These are phyloP conservation scores for Carex myosuroides DNA, from an alignment of 176 grass and related monocot species.

Conservation along the genomic window DNA sequence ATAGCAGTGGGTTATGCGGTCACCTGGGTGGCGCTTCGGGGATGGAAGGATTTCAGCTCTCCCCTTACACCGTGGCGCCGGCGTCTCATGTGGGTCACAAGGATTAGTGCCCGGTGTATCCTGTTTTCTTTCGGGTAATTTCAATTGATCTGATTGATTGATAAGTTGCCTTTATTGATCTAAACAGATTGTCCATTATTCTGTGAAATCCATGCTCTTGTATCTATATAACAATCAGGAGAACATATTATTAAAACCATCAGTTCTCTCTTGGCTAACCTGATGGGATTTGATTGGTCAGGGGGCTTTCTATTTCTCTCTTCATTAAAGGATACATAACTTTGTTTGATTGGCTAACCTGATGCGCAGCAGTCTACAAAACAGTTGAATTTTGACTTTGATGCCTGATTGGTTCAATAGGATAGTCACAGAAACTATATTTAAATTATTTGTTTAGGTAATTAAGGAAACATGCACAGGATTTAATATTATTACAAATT, in stretches of 20 bases:
- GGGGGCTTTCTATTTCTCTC: not conserved
- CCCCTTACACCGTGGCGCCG: constrained; percentile 58
- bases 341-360: too few species aligned
- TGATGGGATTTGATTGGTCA: not conserved
- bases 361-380: not conserved
- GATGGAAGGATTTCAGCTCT: constrained; percentile 45
- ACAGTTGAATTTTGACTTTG: not conserved
- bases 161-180: not conserved
- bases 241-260: not conserved
- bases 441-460: not conserved
- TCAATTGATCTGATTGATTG: not conserved
- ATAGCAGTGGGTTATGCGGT: constrained; percentile 61
- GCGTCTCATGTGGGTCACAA: constrained; percentile 87
- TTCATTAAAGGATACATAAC: not conserved
- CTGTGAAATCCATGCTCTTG: not conserved
- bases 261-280: not conserved
- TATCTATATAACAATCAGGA: not conserved
- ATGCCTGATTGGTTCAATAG: not conserved
- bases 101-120: constrained; percentile 81
- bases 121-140: constrained; percentile 97
- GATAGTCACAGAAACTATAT: not conserved
- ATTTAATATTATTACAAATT: not conserved
- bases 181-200: not conserved
- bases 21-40: constrained; percentile 60
- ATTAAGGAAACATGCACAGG: not conserved